phyloP scores from a whole-genome alignment of 805 yeast genomes.

The Suhomyces tanzawaensis region DNA sequence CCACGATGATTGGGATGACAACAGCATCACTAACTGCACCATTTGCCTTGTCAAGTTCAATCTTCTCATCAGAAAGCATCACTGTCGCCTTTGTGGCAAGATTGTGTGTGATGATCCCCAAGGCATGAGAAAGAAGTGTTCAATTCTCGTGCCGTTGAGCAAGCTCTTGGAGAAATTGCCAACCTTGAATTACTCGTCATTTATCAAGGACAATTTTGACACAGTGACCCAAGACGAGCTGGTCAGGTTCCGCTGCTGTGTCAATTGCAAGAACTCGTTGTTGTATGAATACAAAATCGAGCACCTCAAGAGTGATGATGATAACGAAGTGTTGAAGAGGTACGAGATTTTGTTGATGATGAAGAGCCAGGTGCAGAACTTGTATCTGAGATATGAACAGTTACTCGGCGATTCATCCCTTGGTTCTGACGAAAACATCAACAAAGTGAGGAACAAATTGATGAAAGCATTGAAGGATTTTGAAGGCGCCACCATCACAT shows the following conservation, averaged over 20 bases:
- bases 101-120: conserved; percentile 69
- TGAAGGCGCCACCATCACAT: conserved; percentile 24
- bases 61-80: conserved; percentile 71
- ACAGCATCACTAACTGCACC: conserved; percentile 51
- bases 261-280: conserved; percentile 61
- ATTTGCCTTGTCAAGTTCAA: conserved; percentile 61
- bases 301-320: conserved; percentile 6
- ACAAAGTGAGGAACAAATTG: conserved; percentile 21
- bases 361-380: conserved; percentile 20
- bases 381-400: conserved; percentile 22
- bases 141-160: conserved; percentile 62
- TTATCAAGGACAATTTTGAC: conserved; percentile 19
- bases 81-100: conserved; percentile 84
- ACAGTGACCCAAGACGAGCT: conserved; percentile 12
- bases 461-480: conserved; percentile 30
- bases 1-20: conserved; percentile 57
- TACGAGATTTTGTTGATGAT: conserved; percentile 20
- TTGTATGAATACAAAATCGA: conserved; percentile 47
- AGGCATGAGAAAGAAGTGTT: conserved; percentile 53
- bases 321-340: conserved; percentile 15
- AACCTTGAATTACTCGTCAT: conserved; percentile 31
- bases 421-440: conserved; percentile 15
- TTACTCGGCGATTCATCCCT: conserved; percentile 1
- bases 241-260: conserved; percentile 58
- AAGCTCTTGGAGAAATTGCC: conserved; percentile 39